Percentiles rank a stretch among this genome's conserved stretches.
These are phyloP conservation scores for Dactylellina drechsleri DNA, from an alignment of 2,329 filamentous ascomycete species.

Conservation along the genomic window DNA sequence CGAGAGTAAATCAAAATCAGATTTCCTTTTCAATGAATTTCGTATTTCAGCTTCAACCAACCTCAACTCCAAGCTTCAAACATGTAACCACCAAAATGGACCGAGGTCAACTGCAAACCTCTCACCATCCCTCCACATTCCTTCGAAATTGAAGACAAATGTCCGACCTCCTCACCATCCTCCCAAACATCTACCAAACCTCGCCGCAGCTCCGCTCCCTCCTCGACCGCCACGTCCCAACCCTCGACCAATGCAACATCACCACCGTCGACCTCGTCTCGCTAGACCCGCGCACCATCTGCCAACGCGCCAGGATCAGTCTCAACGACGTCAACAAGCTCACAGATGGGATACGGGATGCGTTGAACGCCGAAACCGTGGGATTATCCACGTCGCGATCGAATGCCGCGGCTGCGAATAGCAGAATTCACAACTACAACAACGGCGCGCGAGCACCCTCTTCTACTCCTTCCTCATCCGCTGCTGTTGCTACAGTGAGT, in stretches of 20 bases:
- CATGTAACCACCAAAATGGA: too few species aligned
- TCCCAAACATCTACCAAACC: conserved; percentile 46
- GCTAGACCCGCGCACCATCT: conserved; percentile 82
- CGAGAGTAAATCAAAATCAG: too few species aligned
- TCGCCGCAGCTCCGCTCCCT: conserved; percentile 29
- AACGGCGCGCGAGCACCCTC: neutral
- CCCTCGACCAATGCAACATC: conserved; percentile 80
- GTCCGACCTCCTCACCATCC: conserved; percentile 43
- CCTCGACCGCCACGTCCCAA: conserved; percentile 75
- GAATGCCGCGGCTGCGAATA: neutral
- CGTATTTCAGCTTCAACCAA: too few species aligned
- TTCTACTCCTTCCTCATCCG: conserved; percentile 13
- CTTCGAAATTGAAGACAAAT: conserved; percentile 14
- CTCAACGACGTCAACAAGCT: conserved; percentile 81
- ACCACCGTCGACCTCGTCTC: conserved; percentile 86
- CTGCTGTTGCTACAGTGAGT: conserved; percentile 53
- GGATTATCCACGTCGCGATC: conserved; percentile 59
- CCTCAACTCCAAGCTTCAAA: too few species aligned
- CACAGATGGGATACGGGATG: conserved; percentile 72
- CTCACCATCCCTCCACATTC: too few species aligned
- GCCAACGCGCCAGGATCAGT: conserved; percentile 84
- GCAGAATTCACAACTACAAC: neutral
- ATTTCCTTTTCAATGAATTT: too few species aligned
- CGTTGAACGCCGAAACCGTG: conserved; percentile 72
- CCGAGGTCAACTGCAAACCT: too few species aligned